Evolutionary conservation across 257 asterid genomes (phyloP), one percentile per base, ranked within the genome.

Genomic region (Prunella vulgaris): DNA sequence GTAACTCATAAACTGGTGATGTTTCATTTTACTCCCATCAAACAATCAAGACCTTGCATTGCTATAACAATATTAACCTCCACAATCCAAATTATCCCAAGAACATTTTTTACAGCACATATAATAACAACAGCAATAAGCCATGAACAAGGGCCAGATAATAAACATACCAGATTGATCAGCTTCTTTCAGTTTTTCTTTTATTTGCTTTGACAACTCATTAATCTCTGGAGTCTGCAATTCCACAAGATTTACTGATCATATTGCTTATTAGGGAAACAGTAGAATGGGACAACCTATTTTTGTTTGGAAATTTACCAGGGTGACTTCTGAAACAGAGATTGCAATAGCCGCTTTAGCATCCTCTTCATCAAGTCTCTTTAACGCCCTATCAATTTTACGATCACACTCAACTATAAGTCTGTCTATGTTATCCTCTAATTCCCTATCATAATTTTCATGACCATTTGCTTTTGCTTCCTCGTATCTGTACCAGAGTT

Each of bases 301-400:
- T 52, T 10, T 21, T 52, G 12, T 21, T 24, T 24, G 48, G 7
- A 73, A 60, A 53, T 13, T 33, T 74, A 86, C 99, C 90, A 73
- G 89, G 24, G 99, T 88, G 49, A 91, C 97, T 81, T 90, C 99
- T 21, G 97, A 80, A 25, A 93, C 97, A 0, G 97, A 93, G 65
- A 93, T 93, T 10, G 95, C 97, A 64, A 91, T 84, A 20, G 96
- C 97, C 53, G 97, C 99, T 84, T 88, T 93, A 53, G 99, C 99
- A 78, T 93, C 99, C 72, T 93, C 99, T 35, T 93, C 97, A 73
- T 89, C 94, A 56, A 93, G 97, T 53, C 99, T 83, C 80, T 81
- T 90, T 69, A 93, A 80, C 68, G 99, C 97, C 81, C 99, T 84
- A 33, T 80, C 74, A 71, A 93, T 93, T 79, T 93, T 93, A 48